Evolutionary conservation across 208 protist genomes (phyloP), one percentile per base, ranked within the genome.

Genomic region (Novymonas esmeraldas): DNA sequence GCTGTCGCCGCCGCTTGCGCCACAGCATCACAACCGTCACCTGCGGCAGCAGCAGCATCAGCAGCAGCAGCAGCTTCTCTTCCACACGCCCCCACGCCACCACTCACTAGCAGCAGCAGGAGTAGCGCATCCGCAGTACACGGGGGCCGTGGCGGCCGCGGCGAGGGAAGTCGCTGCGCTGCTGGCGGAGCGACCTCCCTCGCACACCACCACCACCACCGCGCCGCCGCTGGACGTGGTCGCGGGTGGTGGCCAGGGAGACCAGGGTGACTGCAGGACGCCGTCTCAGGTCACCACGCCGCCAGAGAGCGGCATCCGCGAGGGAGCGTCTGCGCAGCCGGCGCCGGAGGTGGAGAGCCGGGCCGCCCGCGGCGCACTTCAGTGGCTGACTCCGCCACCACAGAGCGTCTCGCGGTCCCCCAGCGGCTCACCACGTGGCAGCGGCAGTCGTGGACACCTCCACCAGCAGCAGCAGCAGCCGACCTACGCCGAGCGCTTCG

Each of bases 391-490:
- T 22, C 70, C 70, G 2, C 70, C 70, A 4, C 41, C 64, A 2
- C 64, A 76, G 56, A 76, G 70, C 38, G 29, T 76, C 39, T 76
- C 70, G 3, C 70, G 70, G 29, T 76, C 70, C n/a, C 70, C 63
- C 2, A 46, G 65, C 38, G 48, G 48, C 39, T 57, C 64, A 6
- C 49, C 55, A 39, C 45, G 26, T 11, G 22, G 46, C 14, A 24
- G 33, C 13, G 44, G n/a, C 42, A 4, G 6, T n/a, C 62, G 3
- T n/a, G 14, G 4, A 31, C 9, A 18, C 14, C 49, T 0, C 6
- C 61, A 38, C 34, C 46, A 20, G 34, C 51, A 45, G 41, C 36
- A 60, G 26, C 38, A 38, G 28, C 48, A 54, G 61, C 41, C n/a
- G 16, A 64, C 70, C 18, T 76, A 76, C 56, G 61, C 70, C 10